Evolutionary conservation across 2,329 filamentous ascomycete genomes (phyloP), one percentile per base, ranked within the genome.

Genomic region (Fusarium goolgardi): DNA sequence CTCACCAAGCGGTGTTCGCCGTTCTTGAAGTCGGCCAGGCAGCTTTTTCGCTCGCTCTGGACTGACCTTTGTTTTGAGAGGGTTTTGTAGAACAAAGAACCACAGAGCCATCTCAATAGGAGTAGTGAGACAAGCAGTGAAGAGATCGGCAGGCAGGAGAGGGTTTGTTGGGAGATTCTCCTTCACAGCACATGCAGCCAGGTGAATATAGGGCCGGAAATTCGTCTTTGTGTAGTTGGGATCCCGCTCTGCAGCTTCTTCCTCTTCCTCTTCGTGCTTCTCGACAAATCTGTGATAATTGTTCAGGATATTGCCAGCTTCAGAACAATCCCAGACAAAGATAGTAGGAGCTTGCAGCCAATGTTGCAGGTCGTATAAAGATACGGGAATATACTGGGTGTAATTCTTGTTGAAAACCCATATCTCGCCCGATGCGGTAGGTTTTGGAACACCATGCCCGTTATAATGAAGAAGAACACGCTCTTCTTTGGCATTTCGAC

Each of bases 351-450:
- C 95, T 65, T 95, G 94, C 10, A 99, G 88, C 96, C 96, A 99
- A 60, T 92, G 91, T 79, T 98, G 95, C 44, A 99, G 82, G 76
- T 99, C 96, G 75, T 97, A 97, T 11, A 99, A 83, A 1, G 95
- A 97, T 43, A 99, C 92, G 0, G 96, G 96, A 41, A 99, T 99
- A 77, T 99, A 99, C 79, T 99, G 96, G 0, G 96, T 99, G 77
- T 97, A 99, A 71, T 93, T 98, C 73, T 96, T 95, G 80, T 99
- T 99, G 79, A 99, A 99, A 7, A 98, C 96, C 96, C 96, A 99
- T 21, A 99, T 97, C 78, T 99, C 96, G 16, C 96, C 96, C 6
- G 95, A 97, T 5, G 92, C 89, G 1, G 96, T 99, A 5, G 96
- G 96, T 75, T 97, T 93, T 2, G 96, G 96, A 13, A 99, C 96